Evolutionary conservation across 23 red algal genomes (phyloP), one percentile per base, ranked within the genome.

Genomic region (Porphyridium purpureum): DNA sequence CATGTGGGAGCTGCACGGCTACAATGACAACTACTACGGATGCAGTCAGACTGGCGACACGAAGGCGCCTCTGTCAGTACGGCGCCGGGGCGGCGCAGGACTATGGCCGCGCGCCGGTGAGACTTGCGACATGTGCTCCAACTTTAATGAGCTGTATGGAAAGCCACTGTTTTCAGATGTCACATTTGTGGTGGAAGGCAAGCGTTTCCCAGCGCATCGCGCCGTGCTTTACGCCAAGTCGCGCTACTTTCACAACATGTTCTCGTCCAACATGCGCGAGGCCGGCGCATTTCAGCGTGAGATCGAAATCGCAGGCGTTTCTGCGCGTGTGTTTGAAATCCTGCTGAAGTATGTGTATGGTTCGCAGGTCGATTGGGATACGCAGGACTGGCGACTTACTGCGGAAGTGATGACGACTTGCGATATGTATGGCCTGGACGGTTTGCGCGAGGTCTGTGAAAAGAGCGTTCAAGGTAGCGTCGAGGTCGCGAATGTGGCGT

Each of bases 241-340:
- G 4, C 68, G 81, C 33, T 98, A 98, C 44, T 98, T 98, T 42
- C 54, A 55, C 26, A 47, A 57, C 21, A 86, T 98, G 79, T 84
- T 98, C 54, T 63, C 64, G 38, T 67, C 72, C 14, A 59, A 69
- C 32, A 83, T 98, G 74, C 56, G 70, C 11, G 90, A 98, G 49
- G 52, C 68, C 38, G 20, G 30, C 4, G n/a, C n/a, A n/a, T n/a
- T n/a, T n/a, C 49, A 82, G 17, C 47, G 26, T 2, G 72, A 68
- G 15, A 86, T 98, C 20, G 50, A 35, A 6, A 81, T 98, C 29
- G 47, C 60, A 21, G 80, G 64, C 56, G 72, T 98, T 11, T 49
- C 73, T n/a, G 62, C 72, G 50, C 50, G 72, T 3, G 78, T 86
- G 35, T 86, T 98, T 46, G 52, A 48, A 28, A 73, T 40, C 5